Percentiles rank a stretch among this genome's conserved stretches.
These are phyloP conservation scores for Verticillium longisporum DNA, from an alignment of 2,329 filamentous ascomycete species.

Conservation along the genomic window DNA sequence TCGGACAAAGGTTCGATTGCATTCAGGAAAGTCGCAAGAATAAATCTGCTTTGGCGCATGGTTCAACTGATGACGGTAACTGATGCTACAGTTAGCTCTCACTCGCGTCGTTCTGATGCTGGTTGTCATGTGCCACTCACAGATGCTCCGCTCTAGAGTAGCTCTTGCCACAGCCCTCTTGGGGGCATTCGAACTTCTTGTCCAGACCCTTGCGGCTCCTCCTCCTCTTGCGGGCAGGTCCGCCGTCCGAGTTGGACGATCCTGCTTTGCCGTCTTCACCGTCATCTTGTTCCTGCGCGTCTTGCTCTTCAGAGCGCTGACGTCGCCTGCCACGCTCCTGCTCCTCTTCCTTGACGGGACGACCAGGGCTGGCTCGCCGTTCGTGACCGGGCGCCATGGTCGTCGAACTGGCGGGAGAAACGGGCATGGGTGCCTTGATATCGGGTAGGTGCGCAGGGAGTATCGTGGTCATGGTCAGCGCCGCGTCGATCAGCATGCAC, in stretches of 20 bases:
- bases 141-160: conserved; percentile 96
- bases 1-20: conserved; percentile 83
- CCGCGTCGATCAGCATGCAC: background rate
- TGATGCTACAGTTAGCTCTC: conserved; percentile 18
- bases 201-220: conserved; percentile 72
- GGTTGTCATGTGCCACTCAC: conserved; percentile 41
- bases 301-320: conserved; percentile 35
- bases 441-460: conserved; percentile 30
- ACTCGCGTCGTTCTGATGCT: background rate
- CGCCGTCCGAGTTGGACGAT: conserved; percentile 44
- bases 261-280: conserved; percentile 34
- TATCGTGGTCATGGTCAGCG: conserved; percentile 33
- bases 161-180: conserved; percentile 86
- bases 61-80: conserved; percentile 88
- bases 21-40: conserved; percentile 86
- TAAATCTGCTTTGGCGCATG: conserved; percentile 96
- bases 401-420: conserved; percentile 29
- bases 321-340: conserved; percentile 27
- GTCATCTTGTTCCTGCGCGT: conserved; percentile 33
- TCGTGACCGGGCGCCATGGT: conserved; percentile 36
- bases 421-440: conserved; percentile 28
- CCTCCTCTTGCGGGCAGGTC: conserved; percentile 53
- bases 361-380: conserved; percentile 26
- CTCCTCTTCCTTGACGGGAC: conserved; percentile 33
- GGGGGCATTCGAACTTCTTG: conserved; percentile 77